phyloP scores from a whole-genome alignment of 306 rosid species.

The Corylus heterophylla region DNA sequence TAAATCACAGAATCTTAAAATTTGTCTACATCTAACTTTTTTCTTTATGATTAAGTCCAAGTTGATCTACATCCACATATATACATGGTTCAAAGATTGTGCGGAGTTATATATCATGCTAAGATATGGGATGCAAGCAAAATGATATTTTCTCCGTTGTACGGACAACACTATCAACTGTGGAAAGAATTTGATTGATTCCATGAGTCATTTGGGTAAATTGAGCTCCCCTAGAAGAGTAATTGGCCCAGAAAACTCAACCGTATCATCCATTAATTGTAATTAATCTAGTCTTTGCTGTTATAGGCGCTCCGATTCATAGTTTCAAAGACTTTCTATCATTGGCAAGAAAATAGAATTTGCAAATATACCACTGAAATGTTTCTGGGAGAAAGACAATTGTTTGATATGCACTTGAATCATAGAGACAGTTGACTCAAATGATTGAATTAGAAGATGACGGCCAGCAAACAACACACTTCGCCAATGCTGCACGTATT shows the following conservation, averaged over 20 bases:
- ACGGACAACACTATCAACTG: not conserved
- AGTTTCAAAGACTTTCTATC: not conserved
- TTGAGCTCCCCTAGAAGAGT: not conserved
- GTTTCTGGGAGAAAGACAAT: not conserved
- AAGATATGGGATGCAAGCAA: not conserved
- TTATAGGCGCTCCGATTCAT: not conserved
- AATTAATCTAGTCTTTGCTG: not conserved
- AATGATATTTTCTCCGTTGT: not conserved
- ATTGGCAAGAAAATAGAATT: not conserved
- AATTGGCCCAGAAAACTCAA: not conserved
- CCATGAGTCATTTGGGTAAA: not conserved
- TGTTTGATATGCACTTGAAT: not conserved
- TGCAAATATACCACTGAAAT: not conserved
- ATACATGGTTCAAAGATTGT: not conserved
- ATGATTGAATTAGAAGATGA: not conserved
- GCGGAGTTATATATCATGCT: not conserved
- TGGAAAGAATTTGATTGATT: not conserved
- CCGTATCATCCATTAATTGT: not conserved
- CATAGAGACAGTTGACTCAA: not conserved
- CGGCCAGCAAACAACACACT: not conserved
- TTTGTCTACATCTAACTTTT: not conserved
- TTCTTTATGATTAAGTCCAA: not conserved
- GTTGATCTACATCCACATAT: not conserved
- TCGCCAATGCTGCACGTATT: conserved; percentile 29
- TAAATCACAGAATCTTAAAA: not conserved